Evolutionary conservation across 495 filamentous ascomycete species (phyloP).

Genomic region (Xylaria scruposa): DNA sequence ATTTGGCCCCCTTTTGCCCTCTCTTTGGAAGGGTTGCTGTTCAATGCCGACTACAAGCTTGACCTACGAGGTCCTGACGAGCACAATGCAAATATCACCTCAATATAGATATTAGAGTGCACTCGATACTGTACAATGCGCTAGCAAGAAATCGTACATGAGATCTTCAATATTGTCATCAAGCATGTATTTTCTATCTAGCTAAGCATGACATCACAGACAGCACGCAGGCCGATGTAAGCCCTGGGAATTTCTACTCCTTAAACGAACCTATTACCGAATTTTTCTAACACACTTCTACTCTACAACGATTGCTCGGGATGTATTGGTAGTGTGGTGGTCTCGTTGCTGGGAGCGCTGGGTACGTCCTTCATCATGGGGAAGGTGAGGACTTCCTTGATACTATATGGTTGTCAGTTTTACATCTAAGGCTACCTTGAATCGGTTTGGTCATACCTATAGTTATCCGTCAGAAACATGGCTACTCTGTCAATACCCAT

Average conservation of each 20-base stretch:
- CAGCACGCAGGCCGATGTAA: conserved; percentile 18
- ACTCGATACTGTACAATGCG: neutral
- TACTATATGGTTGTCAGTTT: conserved; percentile 45
- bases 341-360: conserved; percentile 27
- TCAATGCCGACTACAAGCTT: neutral
- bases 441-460: conserved; percentile 51
- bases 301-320: conserved; percentile 15
- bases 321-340: conserved; percentile 19
- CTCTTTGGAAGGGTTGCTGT: too few relatives aligned
- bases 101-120: neutral
- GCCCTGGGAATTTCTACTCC: neutral
- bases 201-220: neutral
- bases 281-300: neutral
- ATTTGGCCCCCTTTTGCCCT: too few relatives aligned
- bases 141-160: neutral
- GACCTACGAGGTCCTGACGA: neutral
- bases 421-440: neutral
- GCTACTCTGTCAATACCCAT: conserved; percentile 96
- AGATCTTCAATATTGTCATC: neutral
- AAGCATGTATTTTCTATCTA: conserved; percentile 17
- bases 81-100: neutral
- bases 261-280: neutral
- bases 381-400: conserved; percentile 96
- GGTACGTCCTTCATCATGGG: conserved; percentile 60
- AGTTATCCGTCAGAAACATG: conserved; percentile 97